These are phyloP conservation scores for Musa acuminata DNA, from an alignment of 176 grass and related monocot genomes.

Conservation along the genomic window DNA sequence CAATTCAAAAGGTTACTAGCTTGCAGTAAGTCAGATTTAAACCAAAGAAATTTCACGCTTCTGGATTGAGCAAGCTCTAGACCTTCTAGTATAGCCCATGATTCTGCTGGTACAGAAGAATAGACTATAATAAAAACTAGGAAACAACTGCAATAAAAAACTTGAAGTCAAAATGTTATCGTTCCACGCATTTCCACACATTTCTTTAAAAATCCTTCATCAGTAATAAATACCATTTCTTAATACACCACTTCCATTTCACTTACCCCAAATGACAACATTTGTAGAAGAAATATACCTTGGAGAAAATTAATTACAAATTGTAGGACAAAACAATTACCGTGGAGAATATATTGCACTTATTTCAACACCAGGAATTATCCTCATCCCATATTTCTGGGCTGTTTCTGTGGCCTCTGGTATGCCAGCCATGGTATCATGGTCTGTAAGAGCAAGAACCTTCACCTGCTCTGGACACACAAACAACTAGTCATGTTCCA, in stretches of 20 bases:
- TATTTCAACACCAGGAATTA: slow-evolving; percentile 92
- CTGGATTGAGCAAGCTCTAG: not conserved
- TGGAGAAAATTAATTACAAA: not conserved
- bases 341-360: slow-evolving; percentile 70
- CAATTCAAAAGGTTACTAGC: too few species aligned
- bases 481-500: slow-evolving; percentile 26
- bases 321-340: slow-evolving; percentile 15
- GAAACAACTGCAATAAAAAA: not conserved
- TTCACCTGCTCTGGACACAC: slow-evolving; percentile 47
- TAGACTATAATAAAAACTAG: not conserved
- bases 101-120: too few species aligned
- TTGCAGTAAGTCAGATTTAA: too few species aligned
- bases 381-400: slow-evolving; percentile 64
- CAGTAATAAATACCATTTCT: not conserved
- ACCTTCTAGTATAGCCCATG: too few species aligned
- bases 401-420: slow-evolving; percentile 64
- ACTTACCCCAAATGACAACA: not conserved
- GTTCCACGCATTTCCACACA: not conserved
- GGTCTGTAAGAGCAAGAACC: slow-evolving; percentile 91
- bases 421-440: slow-evolving; percentile 90
- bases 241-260: not conserved
- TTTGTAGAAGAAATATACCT: not conserved
- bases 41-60: too few species aligned
- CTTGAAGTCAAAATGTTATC: too few species aligned
- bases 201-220: not conserved